Base-by-base conservation (phyloP, 257 asterid genomes). In the Knoxia roxburghii region DNA sequence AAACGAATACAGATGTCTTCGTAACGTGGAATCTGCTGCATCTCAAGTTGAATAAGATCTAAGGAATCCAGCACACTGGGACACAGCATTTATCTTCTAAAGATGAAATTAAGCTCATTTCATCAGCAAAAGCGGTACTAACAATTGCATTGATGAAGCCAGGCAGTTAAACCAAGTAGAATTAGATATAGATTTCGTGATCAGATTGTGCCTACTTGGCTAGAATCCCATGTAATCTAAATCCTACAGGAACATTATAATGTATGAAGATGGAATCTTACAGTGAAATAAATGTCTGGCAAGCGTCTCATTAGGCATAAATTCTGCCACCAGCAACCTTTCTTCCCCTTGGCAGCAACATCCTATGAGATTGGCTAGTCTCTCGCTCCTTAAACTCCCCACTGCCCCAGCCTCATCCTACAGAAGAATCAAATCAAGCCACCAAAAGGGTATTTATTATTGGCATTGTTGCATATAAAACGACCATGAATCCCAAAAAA, bases 271-370 rank as follows among this genome's bases (percentile, higher is more conserved):
- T 33, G 50, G 71, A 50, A 56, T 68, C 87, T 79, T 49, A 82
- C 87, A 79, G 56, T 82, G 87, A 75, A 82, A 82, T 45, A 82
- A 75, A 74, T 82, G 87, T 70, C 62, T 82, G 23, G 87, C 87
- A 45, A 82, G 87, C 15, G 87, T 82, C 24, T 82, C 82, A 51
- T 79, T 74, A 46, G 84, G 84, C 87, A 79, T 79, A 60, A 82
- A 82, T 57, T 82, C 87, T 2, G 87, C 80, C 35, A 82, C 84
- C 80, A 79, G 71, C 71, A 82, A 64, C 54, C 83, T 79, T 65
- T 82, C 81, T 26, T 79, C 84, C 35, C 80, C 82, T 68, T 79
- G 79, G 40, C 73, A 72, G 70, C 87, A 82, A 52, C 61, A 77
- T 35, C 87, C 87, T 20, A 82, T 46, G 55, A 82, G 82, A 82